phyloP scores from a whole-genome alignment of 768 basidiomycete species.

The Kwoniella bestiolae region DNA sequence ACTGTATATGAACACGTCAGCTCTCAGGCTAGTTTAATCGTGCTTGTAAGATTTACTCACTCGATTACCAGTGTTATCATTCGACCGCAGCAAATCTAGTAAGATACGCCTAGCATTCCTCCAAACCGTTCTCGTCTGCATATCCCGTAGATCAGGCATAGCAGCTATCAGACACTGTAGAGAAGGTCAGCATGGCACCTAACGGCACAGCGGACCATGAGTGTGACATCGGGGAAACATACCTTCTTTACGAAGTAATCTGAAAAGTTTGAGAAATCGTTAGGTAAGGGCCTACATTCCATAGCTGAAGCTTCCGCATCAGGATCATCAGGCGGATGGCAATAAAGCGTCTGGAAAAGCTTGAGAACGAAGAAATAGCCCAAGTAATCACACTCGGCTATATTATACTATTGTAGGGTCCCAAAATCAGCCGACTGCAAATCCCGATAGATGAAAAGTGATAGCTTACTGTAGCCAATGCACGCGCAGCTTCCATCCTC shows the following conservation, averaged over 20 bases:
- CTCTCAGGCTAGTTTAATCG: not conserved
- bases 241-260: constrained; percentile 97
- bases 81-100: constrained; percentile 89
- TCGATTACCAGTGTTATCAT: constrained; percentile 89
- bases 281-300: constrained; percentile 80
- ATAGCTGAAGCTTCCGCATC: constrained; percentile 72
- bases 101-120: constrained; percentile 83
- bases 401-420: constrained; percentile 70
- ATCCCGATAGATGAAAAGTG: not conserved
- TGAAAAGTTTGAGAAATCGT: constrained; percentile 86
- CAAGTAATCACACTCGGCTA: constrained; percentile 77
- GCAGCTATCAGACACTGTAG: constrained; percentile 71
- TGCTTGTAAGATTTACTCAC: constrained; percentile 61
- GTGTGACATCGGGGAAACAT: not conserved
- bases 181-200: constrained; percentile 58
- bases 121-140: constrained; percentile 77
- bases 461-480: constrained; percentile 70
- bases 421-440: constrained; percentile 5
- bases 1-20: constrained; percentile 61
- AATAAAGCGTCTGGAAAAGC: constrained; percentile 83
- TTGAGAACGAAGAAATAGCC: constrained; percentile 96
- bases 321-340: constrained; percentile 32
- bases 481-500: constrained; percentile 88
- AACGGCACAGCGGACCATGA: not conserved
- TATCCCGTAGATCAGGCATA: constrained; percentile 76